Evolutionary conservation across 2,329 filamentous ascomycete genomes (phyloP), one percentile per base, ranked within the genome.

Genomic region (Orbilia javanica): DNA sequence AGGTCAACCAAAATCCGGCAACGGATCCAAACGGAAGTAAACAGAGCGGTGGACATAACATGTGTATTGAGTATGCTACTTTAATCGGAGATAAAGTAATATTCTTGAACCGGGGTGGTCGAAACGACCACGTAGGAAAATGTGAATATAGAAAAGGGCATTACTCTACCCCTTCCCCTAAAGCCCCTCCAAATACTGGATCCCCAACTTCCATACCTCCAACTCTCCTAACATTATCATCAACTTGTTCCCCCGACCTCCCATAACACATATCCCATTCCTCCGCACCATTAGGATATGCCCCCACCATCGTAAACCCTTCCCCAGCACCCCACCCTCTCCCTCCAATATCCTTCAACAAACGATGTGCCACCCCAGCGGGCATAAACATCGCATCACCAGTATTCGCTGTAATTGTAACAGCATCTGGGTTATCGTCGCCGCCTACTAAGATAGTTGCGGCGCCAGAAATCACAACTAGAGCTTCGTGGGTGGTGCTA

Each of bases 361-460:
- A 67, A 22, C 50, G 67, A 80, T 89, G 88, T 8, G 87, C 85
- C 0, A 87, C 85, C 0, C 88, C 88, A 0, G 88, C 87, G 0
- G 89, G 89, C 1, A 90, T 84, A 15, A 90, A 83, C 77, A 90
- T 90, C 0, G 89, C 87, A 79, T 90, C 89, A 0, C 89, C 89
- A 0, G 85, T 83, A 0, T 83, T 79, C 0, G 87, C 88, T 2
- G 85, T 74, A 0, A 90, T 65, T 55, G 87, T 84, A 0, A 90
- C 69, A 0, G 87, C 88, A 0, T 86, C 87, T 3, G 63, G 63
- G 7, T 65, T 66, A 0, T 84, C 81, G 77, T 89, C 88, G 27
- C 83, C 83, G 2, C 88, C 88, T 72, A 89, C 88, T 1, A 87
- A 85, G 64, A 90, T 88, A 0, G 83, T 86, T 0, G 87, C 88